Evolutionary conservation across 345 rosid species (phyloP), one percentile per base, ranked within the genome.

Genomic region (Salix arbutifolia): DNA sequence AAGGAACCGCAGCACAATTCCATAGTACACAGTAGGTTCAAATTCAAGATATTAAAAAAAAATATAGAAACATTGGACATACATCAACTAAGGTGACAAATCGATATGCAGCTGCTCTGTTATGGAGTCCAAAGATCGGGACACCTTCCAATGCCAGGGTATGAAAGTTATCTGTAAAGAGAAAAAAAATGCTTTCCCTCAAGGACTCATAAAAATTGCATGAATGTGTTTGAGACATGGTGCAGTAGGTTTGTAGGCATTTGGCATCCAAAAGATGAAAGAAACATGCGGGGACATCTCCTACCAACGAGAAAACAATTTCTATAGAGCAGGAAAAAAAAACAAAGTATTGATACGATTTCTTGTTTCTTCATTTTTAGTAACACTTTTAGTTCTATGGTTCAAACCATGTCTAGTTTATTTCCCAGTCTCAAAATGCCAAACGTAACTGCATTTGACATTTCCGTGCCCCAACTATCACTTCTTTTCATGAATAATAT

Each of bases 1-100:
- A 76, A 53, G 21, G 0, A 67, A 61, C 26, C 72, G 7, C 14
- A 61, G 25, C 46, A n/a, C 16, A 6, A 35, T 12, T 62, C 31
- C 58, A 67, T 8, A 60, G 42, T 64, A 31, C 5, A 58, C 18
- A 61, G 68, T 25, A 31, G 14, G 65, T 1, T 31, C 33, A 35
- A 13, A 30, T 61, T 60, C n/a, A 44, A 56, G 23, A 46, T 64
- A 67, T 35, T 53, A 25, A 60, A 73, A 61, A 3, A 25, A 23
- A 67, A 9, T 2, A 66, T 35, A 52, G 71, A 61, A 67, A 52
- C 74, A 77, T 26, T 4, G 40, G 53, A 62, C 95, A 74, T 84
- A 93, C 99, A 81, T 96, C 99, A 69, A 96, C 96, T 72, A 96
- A 86, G 48, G 98, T 93, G 80, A 91, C 95, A 77, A 96, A 96